Percentiles rank a stretch among this genome's conserved stretches.
Conservation (phyloP, 2,329 filamentous ascomycete species). For the Waltergamsia citrina region DNA sequence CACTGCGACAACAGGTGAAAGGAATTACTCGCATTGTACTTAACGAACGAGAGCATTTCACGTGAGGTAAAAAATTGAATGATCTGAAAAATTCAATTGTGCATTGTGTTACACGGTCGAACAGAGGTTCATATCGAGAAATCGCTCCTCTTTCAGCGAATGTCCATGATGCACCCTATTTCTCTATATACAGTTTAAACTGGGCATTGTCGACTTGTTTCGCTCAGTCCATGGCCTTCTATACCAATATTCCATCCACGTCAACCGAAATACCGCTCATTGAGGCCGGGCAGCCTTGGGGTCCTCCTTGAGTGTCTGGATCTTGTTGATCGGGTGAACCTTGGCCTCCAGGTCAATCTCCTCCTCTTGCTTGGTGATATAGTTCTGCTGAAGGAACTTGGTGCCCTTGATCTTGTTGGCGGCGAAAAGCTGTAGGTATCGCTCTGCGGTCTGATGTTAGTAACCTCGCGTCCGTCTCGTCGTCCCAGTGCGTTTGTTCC, state of each 20-base stretch:
- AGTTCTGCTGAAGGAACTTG: slow-evolving; percentile 72
- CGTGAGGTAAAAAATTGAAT: no score
- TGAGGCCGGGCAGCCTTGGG: slow-evolving; percentile 4
- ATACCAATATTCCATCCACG: background rate
- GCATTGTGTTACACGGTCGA: background rate
- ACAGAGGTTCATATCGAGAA: background rate
- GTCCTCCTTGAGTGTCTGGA: slow-evolving; percentile 25
- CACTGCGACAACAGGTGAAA: background rate
- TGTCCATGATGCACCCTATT: background rate
- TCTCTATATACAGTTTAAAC: slow-evolving; percentile 2
- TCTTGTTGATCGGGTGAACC: slow-evolving; percentile 28
- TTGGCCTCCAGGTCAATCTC: slow-evolving; percentile 25
- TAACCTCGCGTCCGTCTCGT: slow-evolving; percentile 1
- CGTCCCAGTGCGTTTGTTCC: background rate
- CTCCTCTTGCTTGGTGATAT: slow-evolving; percentile 44
- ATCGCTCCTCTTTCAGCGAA: background rate
- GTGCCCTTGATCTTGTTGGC: slow-evolving; percentile 70
- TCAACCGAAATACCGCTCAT: background rate
- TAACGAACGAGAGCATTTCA: no score
- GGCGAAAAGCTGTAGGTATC: slow-evolving; percentile 70
- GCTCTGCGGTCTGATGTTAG: slow-evolving; percentile 40
- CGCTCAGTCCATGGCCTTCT: no score
- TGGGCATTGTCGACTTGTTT: background rate
- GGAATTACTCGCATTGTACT: no score
- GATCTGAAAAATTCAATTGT: background rate